A percentile compares a stretch with the other conserved stretches of the same genome.
Conservation (phyloP, 2,329 filamentous ascomycete genomes). For the Trichoderma hamatum region DNA sequence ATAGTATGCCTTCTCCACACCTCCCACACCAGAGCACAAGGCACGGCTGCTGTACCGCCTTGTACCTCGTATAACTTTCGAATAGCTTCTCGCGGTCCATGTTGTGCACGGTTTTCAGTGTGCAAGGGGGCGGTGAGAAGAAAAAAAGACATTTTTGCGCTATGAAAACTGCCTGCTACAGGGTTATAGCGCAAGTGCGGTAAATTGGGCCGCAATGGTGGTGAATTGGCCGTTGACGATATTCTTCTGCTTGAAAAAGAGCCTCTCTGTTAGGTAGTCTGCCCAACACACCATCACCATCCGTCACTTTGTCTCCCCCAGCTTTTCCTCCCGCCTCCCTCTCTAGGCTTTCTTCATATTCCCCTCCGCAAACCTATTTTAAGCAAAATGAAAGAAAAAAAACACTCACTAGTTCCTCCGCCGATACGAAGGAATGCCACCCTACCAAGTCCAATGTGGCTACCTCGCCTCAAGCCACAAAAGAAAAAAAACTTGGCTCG, state of each 20-base stretch:
- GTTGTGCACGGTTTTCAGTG: neutral
- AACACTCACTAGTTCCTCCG: neutral
- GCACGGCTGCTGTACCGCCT: neutral
- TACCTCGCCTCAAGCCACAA: neutral
- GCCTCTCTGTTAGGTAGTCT: no score
- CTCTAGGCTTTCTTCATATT: neutral
- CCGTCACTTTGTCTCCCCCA: no score
- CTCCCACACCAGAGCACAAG: conserved; percentile 4
- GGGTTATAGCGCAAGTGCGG: neutral
- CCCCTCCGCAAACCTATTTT: neutral
- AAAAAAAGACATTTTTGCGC: neutral
- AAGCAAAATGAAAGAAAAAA: neutral
- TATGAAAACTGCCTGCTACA: neutral
- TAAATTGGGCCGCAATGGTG: neutral
- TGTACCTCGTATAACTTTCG: conserved; percentile 2
- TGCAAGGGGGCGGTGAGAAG: neutral
- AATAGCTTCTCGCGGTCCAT: neutral
- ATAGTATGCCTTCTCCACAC: neutral
- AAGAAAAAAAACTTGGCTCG: neutral
- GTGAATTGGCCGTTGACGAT: neutral
- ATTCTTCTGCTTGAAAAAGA: no score
- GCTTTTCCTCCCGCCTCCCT: neutral
- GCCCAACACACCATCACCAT: neutral
- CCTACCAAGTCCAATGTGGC: neutral
- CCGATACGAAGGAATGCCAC: conserved; percentile 26